Percentiles rank a stretch among this genome's conserved stretches.
Evolutionary conservation across 1,139 yeast genomes (phyloP).

Genomic region (Geotrichum aggregatum): DNA sequence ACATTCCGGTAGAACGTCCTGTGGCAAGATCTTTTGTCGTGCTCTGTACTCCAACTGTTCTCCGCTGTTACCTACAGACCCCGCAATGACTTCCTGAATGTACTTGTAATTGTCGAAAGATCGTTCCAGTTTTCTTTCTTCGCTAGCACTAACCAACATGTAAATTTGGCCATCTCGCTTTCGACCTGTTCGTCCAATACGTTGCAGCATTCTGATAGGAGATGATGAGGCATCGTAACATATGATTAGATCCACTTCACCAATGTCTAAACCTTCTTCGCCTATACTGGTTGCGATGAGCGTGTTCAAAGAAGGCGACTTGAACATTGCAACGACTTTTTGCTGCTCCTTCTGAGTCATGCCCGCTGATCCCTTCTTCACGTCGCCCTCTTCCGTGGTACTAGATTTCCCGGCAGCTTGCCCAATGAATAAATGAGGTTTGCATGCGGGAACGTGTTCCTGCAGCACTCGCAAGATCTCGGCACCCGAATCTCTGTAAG

Average conservation of each 20-base stretch:
- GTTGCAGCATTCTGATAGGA: conserved; percentile 87
- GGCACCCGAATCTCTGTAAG: conserved; percentile 80
- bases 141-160: conserved; percentile 74
- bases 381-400: conserved; percentile 6
- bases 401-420: conserved; percentile 44
- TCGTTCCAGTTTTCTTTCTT: conserved; percentile 70
- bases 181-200: conserved; percentile 98
- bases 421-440: conserved; percentile 89
- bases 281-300: conserved; percentile 96
- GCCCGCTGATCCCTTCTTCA: conserved; percentile 27
- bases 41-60: conserved; percentile 35
- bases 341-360: conserved; percentile 45
- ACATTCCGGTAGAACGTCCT: conserved; percentile 50
- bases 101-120: conserved; percentile 81
- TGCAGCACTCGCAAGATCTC: conserved; percentile 74
- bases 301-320: conserved; percentile 65
- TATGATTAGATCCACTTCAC: conserved; percentile 90
- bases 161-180: conserved; percentile 82
- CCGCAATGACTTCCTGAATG: conserved; percentile 59
- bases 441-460: conserved; percentile 42
- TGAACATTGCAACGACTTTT: conserved; percentile 68
- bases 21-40: conserved; percentile 67
- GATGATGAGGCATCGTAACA: conserved; percentile 92
- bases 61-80: conserved; percentile 17
- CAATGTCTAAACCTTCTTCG: conserved; percentile 97